Evolutionary conservation across 331 rosid genomes (phyloP), one percentile per base, ranked within the genome.

Genomic region (Malus hybrid): DNA sequence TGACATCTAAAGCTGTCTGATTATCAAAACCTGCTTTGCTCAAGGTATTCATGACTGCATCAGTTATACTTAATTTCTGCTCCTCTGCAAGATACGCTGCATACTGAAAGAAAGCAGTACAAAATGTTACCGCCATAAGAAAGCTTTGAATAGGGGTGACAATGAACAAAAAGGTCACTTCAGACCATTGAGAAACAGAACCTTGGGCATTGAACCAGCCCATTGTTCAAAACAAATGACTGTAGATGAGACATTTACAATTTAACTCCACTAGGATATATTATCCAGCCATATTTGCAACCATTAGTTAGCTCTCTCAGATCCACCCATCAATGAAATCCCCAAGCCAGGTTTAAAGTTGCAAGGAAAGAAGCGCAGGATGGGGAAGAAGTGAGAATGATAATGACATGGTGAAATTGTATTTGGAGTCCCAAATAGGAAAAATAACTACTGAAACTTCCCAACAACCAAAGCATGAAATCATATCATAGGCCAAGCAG

Each of bases 81-180:
- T 81, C 31, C 60, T 77, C 68, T 0, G 91, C 93, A 72, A 95
- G 97, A 82, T 95, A 95, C 34, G 88, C 79, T 16, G 99, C 99
- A 80, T 90, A 2, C 99, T 95, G 98, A 82, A 66, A 80, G 76
- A 77, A 59, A 86, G 50, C 71, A 83, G 67, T 71, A 65, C 4
- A 80, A 69, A 79, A 80, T 76, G 75, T 71, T 70, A 81, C 65
- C 74, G 71, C 61, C 46, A 57, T 56, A 22, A 80, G 19, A 46
- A 70, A 65, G 18, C 31, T 74, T 61, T 4, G 11, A 72, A 61
- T 69, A 20, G 10, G 61, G 76, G 69, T 44, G 55, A 5, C 19
- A 33, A 39, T 70, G 73, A 48, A 65, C 36, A 44, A 44, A 69
- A 69, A 52, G 20, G 74, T 63, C 70, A 59, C 28, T 22, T 39